Percentiles rank a stretch among this genome's conserved stretches.
Evolutionary conservation across 2,329 filamentous ascomycete genomes (phyloP).

Genomic region (Alternaria viburni): DNA sequence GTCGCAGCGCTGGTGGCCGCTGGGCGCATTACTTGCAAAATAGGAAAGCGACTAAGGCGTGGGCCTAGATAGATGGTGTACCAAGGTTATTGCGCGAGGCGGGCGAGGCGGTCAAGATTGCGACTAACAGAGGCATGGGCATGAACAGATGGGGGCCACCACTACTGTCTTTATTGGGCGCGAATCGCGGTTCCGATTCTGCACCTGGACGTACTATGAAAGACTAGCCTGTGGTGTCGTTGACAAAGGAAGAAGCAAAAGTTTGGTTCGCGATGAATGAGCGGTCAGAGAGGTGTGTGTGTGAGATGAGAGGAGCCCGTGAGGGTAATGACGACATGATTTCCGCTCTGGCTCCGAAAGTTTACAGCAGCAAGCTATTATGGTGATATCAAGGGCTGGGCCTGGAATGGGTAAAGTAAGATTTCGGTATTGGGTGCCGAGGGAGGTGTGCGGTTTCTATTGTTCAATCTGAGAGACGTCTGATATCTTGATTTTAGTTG

Average conservation of each 20-base stretch:
- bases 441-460: not conserved
- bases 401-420: not conserved
- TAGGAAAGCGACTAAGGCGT: not conserved
- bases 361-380: not conserved
- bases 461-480: not conserved
- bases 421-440: not conserved
- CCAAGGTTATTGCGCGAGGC: not conserved
- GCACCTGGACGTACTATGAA: not conserved
- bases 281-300: not conserved
- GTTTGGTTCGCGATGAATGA: not conserved
- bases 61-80: not conserved
- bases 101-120: conserved; percentile 9
- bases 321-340: conserved; percentile 4
- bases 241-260: not conserved
- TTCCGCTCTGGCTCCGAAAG: not conserved
- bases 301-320: not conserved
- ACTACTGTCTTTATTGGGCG: not conserved
- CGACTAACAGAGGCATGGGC: not conserved
- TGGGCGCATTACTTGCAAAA: not conserved
- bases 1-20: not conserved
- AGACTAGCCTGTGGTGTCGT: not conserved
- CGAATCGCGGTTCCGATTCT: not conserved
- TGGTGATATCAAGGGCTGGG: not conserved
- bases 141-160: not conserved
- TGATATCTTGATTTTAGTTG: not conserved